Conservation (phyloP, 305 asterid species). For the Fraxinus floribunda region DNA sequence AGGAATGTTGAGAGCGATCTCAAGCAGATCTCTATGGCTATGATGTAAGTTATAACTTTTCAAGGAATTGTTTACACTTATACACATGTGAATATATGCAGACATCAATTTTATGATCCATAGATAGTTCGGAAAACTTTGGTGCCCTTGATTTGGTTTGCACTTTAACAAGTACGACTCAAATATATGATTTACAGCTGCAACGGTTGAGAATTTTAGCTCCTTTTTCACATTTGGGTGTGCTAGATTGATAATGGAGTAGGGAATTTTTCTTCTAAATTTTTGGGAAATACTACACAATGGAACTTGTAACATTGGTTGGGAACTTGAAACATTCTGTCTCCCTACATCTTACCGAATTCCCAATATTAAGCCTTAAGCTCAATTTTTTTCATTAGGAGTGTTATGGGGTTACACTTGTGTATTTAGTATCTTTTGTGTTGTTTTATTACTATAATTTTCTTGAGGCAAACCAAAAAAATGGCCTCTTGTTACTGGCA, state of each 20-base stretch:
- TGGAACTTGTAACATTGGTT: neutral
- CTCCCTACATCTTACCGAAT: neutral
- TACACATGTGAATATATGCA: neutral
- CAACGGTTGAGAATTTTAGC: neutral
- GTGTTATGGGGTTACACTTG: neutral
- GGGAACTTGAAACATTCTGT: too few relatives aligned
- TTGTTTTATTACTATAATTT: too few relatives aligned
- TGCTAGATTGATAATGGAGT: neutral
- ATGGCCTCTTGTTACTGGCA: neutral
- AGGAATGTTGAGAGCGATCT: slow-evolving; percentile 88
- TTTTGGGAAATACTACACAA: neutral
- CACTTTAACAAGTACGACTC: neutral
- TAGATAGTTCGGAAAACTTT: neutral
- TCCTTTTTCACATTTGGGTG: neutral
- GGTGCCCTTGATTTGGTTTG: neutral
- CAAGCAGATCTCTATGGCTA: slow-evolving; percentile 96
- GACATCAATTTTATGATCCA: neutral
- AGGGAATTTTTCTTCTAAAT: neutral
- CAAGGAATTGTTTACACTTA: neutral
- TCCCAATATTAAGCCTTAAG: neutral
- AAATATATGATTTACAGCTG: neutral
- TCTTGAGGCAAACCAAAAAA: neutral
- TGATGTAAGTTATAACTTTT: slow-evolving; percentile 63
- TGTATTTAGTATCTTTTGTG: neutral
- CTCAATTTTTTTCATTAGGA: neutral